A percentile compares a stretch with the other conserved stretches of the same genome.
Evolutionary conservation across 768 basidiomycete species (phyloP).

Genomic region (Russula dissimulans): DNA sequence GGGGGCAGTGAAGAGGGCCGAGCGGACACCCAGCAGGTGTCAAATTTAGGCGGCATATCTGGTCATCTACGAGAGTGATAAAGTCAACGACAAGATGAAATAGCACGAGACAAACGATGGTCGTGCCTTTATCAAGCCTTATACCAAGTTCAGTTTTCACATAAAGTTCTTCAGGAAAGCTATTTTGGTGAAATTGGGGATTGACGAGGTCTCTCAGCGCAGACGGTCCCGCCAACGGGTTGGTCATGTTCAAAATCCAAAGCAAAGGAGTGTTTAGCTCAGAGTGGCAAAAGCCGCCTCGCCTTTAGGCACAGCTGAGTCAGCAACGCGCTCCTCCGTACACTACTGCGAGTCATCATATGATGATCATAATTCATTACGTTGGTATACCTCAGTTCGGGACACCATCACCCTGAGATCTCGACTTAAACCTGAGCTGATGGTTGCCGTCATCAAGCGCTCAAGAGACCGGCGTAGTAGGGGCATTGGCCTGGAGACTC

Average conservation of each 20-base stretch:
- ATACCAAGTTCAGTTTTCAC: conserved; percentile 76
- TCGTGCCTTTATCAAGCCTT: conserved; percentile 84
- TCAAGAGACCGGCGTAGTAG: too few relatives aligned
- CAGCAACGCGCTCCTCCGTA: too few relatives aligned
- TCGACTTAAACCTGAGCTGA: not conserved
- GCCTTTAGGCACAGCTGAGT: too few relatives aligned
- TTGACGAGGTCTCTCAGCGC: conserved; percentile 51
- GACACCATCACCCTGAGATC: not conserved
- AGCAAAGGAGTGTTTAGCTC: too few relatives aligned
- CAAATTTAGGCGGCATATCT: conserved; percentile 83
- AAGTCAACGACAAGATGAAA: not conserved
- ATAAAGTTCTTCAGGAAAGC: conserved; percentile 70
- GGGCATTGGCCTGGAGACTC: too few relatives aligned
- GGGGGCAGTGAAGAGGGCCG: conserved; percentile 83
- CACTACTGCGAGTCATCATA: too few relatives aligned
- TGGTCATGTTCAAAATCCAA: conserved; percentile 14
- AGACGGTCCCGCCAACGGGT: conserved; percentile 28
- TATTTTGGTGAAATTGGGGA: conserved; percentile 93
- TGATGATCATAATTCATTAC: too few relatives aligned
- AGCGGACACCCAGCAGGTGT: conserved; percentile 83
- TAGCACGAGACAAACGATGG: not conserved
- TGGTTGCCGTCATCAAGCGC: not conserved
- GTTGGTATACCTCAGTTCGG: too few relatives aligned
- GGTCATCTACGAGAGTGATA: conserved; percentile 53
- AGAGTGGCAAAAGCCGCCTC: too few relatives aligned